Conservation (phyloP, 805 yeast genomes). For the Yarrowia porcina region DNA sequence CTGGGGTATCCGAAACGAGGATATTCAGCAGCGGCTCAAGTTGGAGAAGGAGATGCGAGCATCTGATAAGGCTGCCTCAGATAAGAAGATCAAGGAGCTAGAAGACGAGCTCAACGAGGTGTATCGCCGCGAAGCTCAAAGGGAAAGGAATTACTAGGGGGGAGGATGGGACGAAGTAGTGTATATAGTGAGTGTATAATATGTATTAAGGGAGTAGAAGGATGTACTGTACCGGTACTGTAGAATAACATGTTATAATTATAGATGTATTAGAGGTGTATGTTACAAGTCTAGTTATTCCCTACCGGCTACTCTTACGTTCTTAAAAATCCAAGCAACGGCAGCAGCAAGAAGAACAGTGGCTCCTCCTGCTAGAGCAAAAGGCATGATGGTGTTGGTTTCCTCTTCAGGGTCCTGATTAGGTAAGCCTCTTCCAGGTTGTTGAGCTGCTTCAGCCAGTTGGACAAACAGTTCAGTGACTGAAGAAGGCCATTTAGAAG, state of each 20-base stretch:
- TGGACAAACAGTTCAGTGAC: constrained; percentile 80
- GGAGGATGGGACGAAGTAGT: not conserved
- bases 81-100: constrained; percentile 20
- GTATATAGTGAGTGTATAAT: constrained; percentile 11
- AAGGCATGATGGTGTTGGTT: constrained; percentile 49
- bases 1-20: constrained; percentile 22
- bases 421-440: constrained; percentile 69
- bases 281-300: not conserved
- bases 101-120: constrained; percentile 4
- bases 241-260: no score
- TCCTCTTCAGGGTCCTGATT: constrained; percentile 61
- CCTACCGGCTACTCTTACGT: constrained; percentile 7
- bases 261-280: no score
- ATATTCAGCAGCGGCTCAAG: constrained; percentile 19
- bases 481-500: constrained; percentile 86
- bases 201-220: not conserved
- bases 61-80: constrained; percentile 19
- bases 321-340: constrained; percentile 23
- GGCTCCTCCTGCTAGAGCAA: constrained; percentile 65
- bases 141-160: not conserved
- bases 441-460: constrained; percentile 80
- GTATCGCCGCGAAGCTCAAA: not conserved
- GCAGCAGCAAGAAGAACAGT: constrained; percentile 26
- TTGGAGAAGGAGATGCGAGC: constrained; percentile 23
- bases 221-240: no score